phyloP scores from a whole-genome alignment of 2,329 filamentous ascomycete genomes.

The Aspergillus sp. region DNA sequence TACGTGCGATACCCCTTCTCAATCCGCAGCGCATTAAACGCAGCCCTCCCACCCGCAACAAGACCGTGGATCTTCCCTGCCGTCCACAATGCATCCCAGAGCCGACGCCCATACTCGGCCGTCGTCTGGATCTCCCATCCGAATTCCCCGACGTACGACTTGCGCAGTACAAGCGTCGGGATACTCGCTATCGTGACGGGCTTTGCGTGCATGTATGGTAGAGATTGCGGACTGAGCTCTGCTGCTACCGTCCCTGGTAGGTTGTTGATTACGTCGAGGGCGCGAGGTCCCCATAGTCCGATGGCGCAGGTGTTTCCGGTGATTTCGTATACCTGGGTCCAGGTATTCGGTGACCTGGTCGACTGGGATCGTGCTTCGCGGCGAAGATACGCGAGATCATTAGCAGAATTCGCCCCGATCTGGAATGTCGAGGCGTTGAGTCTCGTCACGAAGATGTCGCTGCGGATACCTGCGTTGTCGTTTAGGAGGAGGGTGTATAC shows the following conservation, averaged over 20 bases:
- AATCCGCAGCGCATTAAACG: conserved; percentile 59
- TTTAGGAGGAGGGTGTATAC: conserved; percentile 60
- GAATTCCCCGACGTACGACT: conserved; percentile 61
- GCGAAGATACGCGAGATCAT: conserved; percentile 55
- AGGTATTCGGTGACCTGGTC: conserved; percentile 40
- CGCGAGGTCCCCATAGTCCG: conserved; percentile 62
- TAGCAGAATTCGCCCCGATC: conserved; percentile 56
- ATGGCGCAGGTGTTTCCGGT: conserved; percentile 62
- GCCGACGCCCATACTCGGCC: conserved; percentile 56
- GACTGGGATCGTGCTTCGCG: conserved; percentile 53
- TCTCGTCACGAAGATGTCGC: conserved; percentile 58
- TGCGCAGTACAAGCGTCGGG: conserved; percentile 55
- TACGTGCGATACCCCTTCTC: conserved; percentile 61
- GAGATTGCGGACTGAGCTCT: conserved; percentile 31
- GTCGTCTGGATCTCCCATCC: conserved; percentile 65
- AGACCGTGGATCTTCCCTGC: conserved; percentile 57
- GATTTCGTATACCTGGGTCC: conserved; percentile 57
- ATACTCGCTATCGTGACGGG: conserved; percentile 53
- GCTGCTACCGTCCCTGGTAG: conserved; percentile 23
- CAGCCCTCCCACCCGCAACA: conserved; percentile 58
- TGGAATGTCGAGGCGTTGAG: conserved; percentile 50
- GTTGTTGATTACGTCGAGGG: conserved; percentile 51
- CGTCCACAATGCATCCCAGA: conserved; percentile 60
- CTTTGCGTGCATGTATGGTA: conserved; percentile 55
- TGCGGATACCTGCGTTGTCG: conserved; percentile 52